Conservation (phyloP, 2,329 filamentous ascomycete genomes). For the Teratosphaeria destructans region DNA sequence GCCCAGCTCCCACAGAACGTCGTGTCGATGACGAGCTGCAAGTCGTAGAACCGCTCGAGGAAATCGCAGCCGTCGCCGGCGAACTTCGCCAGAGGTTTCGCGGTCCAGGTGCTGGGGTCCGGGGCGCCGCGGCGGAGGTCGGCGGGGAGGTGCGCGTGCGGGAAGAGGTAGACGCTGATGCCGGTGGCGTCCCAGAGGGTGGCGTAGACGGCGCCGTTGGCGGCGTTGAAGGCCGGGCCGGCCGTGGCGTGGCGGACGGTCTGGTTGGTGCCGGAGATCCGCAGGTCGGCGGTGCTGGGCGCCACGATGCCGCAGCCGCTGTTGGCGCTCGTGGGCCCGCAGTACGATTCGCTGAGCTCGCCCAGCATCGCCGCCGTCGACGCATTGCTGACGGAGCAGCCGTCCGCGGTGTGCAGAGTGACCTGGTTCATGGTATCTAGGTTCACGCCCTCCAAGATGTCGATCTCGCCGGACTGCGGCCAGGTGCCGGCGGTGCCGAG, state of each 20-base stretch:
- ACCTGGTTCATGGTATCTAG: constrained; percentile 31
- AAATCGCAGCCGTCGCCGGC: constrained; percentile 57
- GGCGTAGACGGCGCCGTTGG: constrained; percentile 36
- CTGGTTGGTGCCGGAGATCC: constrained; percentile 6
- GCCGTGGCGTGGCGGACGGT: constrained; percentile 19
- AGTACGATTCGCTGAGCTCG: background rate
- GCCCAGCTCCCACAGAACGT: constrained; percentile 88
- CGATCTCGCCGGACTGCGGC: constrained; percentile 36
- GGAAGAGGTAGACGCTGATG: constrained; percentile 78
- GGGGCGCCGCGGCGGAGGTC: constrained; percentile 53
- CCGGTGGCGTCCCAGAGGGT: constrained; percentile 55
- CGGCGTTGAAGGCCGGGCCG: constrained; percentile 44
- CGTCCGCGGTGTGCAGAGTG: constrained; percentile 38
- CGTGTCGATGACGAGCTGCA: constrained; percentile 72
- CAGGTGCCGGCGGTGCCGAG: constrained; percentile 24
- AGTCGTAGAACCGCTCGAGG: constrained; percentile 54
- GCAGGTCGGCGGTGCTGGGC: background rate
- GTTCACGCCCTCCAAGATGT: constrained; percentile 41
- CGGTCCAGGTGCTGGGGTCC: constrained; percentile 57
- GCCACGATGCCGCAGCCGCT: background rate
- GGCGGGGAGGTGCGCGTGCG: constrained; percentile 52
- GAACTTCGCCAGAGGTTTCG: constrained; percentile 56
- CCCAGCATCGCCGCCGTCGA: constrained; percentile 11
- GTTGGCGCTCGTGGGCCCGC: constrained; percentile 20
- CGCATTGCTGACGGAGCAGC: constrained; percentile 30